Evolutionary conservation across 2,329 filamentous ascomycete genomes (phyloP), one percentile per base, ranked within the genome.

Genomic region (Parastagonospora avenae): DNA sequence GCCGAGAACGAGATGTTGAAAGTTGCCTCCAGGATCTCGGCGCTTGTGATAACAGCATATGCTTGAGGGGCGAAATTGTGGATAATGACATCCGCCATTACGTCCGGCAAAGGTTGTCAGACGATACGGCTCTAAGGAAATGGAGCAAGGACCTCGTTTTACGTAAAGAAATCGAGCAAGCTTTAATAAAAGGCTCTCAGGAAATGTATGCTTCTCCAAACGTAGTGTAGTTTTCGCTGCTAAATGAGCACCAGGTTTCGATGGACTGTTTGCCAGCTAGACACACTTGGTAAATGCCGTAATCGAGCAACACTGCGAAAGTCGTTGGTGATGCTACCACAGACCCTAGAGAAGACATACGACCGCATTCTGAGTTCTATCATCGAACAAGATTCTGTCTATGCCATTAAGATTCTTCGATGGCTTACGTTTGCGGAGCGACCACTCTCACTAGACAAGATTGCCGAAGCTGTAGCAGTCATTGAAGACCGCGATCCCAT

Each of bases 71-170:
- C 19, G 32, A 54, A 0, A 10, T 63, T 12, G 63, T 67, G 9
- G 62, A 67, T 36, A 44, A 52, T 9, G 64, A 67, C 31, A 66
- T 69, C 52, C 43, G 58, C 36, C 41, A 24, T 45, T 67, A 64
- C 36, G 57, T 68, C 36, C 50, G 42, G 27, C 52, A 65, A 43
- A 38, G 76, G 68, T 54, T 78, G 70, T 57, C 69, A 64, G 42
- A 75, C 9, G 60, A 67, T 24, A 52, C 54, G 19, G 38, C 4
- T 10, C 40, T 69, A 19, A 41, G 16, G 8, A 68, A 62, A 54
- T 68, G 59, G 64, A 35, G 50, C 8, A 56, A 54, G 44, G 58
- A 67, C 19, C 54, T 52, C 38, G 37, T 50, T 51, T 24, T 67
- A 64, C 30, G 55, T 57, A 14, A 61, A 55, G 56, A 61, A 62